These are phyloP conservation scores for Clarireedia homoeocarpa DNA, from an alignment of 2,329 filamentous ascomycete genomes.

Conservation along the genomic window DNA sequence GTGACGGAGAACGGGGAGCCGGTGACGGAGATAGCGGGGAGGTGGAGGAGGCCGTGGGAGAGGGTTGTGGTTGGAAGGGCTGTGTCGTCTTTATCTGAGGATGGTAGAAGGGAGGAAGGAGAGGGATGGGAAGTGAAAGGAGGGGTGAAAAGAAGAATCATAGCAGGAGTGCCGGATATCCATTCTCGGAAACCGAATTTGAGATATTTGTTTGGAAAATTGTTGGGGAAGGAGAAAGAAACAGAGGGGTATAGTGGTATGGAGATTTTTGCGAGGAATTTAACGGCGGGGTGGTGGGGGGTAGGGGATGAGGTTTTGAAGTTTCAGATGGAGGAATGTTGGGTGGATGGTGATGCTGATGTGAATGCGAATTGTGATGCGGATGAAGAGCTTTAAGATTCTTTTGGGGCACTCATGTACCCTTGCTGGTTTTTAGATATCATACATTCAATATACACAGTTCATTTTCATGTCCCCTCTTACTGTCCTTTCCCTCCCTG, in stretches of 20 bases:
- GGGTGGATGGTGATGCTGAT: constrained; percentile 3
- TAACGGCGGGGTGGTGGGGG: constrained; percentile 69
- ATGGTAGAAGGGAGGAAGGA: constrained; percentile 35
- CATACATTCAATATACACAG: no score
- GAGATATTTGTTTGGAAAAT: constrained; percentile 47
- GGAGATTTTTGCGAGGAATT: constrained; percentile 70
- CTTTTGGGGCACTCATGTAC: no score
- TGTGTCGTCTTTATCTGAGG: not conserved
- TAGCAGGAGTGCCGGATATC: constrained; percentile 64
- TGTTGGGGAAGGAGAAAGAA: constrained; percentile 35
- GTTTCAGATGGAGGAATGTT: constrained; percentile 54
- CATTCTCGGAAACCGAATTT: constrained; percentile 75
- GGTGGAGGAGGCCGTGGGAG: constrained; percentile 72
- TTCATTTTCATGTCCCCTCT: no score
- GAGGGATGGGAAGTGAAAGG: not conserved
- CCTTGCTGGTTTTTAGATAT: no score
- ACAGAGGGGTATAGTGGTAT: constrained; percentile 45
- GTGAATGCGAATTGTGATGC: not conserved
- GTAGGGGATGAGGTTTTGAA: constrained; percentile 70
- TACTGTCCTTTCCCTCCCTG: no score
- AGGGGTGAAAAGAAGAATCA: constrained; percentile 31
- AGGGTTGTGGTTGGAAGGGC: constrained; percentile 12
- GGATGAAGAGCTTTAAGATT: not conserved
- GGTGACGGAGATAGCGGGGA: constrained; percentile 40
- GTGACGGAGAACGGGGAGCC: constrained; percentile 58